Conservation (phyloP, 345 rosid species). For the Euphorbia pulcherrima region DNA sequence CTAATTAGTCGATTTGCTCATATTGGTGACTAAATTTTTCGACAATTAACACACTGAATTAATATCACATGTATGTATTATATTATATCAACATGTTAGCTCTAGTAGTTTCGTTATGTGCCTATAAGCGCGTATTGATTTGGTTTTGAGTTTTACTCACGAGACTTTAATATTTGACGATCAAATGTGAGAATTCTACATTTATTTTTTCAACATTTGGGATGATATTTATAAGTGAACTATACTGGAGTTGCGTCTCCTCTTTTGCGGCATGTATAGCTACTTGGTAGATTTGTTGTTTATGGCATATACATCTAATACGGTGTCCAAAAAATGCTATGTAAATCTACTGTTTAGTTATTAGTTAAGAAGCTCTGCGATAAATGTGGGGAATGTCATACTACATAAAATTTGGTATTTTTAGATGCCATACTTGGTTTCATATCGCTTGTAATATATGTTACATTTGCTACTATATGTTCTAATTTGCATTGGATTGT, state of each 20-base stretch:
- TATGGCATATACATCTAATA: background rate
- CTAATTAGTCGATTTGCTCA: too few species aligned
- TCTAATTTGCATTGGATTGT: slow-evolving; percentile 13
- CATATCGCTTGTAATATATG: background rate
- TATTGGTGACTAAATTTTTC: too few species aligned
- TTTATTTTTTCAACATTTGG: background rate
- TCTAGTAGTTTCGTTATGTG: background rate
- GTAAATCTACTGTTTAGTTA: background rate
- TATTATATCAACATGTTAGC: background rate
- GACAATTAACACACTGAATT: too few species aligned
- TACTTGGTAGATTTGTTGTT: background rate
- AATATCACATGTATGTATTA: too few species aligned
- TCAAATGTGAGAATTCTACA: background rate
- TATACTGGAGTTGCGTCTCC: background rate
- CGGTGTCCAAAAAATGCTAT: background rate
- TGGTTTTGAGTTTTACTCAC: background rate
- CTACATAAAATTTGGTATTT: background rate
- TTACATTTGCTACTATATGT: slow-evolving; percentile 1
- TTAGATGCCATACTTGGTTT: slow-evolving; percentile 5
- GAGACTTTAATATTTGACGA: background rate
- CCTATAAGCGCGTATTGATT: background rate
- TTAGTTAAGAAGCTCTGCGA: background rate
- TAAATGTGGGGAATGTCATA: background rate
- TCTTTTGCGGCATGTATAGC: background rate
- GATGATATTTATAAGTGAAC: background rate